These are phyloP conservation scores for Ligustrum vulgare DNA, from an alignment of 257 asterid species.

Conservation along the genomic window DNA sequence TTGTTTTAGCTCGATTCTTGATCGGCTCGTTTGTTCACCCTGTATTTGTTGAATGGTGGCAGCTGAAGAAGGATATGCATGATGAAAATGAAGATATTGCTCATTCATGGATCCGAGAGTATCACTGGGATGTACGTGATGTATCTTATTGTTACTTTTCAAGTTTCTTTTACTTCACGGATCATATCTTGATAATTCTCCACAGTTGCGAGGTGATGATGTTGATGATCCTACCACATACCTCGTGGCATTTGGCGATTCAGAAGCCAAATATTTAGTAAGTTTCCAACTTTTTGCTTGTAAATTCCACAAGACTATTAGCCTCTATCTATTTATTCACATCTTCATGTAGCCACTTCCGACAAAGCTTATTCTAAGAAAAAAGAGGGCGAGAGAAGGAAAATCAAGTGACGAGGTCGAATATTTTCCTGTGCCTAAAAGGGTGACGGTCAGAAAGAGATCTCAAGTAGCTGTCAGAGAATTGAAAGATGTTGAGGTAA, in stretches of 20 bases:
- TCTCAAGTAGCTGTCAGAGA: conserved; percentile 48
- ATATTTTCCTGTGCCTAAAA: conserved; percentile 73
- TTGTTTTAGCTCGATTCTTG: conserved; percentile 23
- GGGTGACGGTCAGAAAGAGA: conserved; percentile 74
- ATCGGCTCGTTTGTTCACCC: conserved; percentile 7
- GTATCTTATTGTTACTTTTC: conserved; percentile 4
- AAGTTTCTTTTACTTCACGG: conserved; percentile 20
- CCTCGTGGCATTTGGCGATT: conserved; percentile 48
- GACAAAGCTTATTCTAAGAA: conserved; percentile 57
- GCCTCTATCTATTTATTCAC: conserved; percentile 11
- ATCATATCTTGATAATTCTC: conserved; percentile 21
- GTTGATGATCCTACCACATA: conserved; percentile 72
- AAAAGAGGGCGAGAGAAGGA: conserved; percentile 86
- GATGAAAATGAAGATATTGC: conserved; percentile 86
- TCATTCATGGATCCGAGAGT: conserved; percentile 90
- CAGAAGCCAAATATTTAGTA: conserved; percentile 52
- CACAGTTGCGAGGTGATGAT: conserved; percentile 68
- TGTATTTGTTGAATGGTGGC: conserved; percentile 41
- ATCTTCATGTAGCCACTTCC: conserved; percentile 33
- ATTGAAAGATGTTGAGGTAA: conserved; percentile 66
- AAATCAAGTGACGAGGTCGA: conserved; percentile 74
- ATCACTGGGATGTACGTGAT: conserved; percentile 87
- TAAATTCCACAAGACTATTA: not conserved
- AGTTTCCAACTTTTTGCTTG: conserved; percentile 15
- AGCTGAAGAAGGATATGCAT: conserved; percentile 84